These are phyloP conservation scores for Posidonia oceanica DNA, from an alignment of 116 monocot species.

Conservation along the genomic window DNA sequence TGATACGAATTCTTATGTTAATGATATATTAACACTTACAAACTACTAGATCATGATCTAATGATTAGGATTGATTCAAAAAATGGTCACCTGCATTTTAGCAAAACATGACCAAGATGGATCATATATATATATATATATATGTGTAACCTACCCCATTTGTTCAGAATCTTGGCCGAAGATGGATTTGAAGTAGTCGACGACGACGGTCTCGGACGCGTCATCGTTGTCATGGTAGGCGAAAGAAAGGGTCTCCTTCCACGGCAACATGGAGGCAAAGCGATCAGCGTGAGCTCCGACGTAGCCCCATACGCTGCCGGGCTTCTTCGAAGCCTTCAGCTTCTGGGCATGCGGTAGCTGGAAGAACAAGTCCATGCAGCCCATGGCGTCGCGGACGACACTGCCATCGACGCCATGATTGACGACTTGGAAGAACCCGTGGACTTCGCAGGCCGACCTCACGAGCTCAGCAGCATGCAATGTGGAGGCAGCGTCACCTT, in stretches of 20 bases:
- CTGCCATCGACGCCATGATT: conserved; percentile 38
- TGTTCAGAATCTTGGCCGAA: conserved; percentile 31
- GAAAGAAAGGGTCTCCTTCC: conserved; percentile 93
- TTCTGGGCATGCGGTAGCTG: conserved; percentile 32
- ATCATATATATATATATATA: neutral
- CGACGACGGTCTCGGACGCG: conserved; percentile 4
- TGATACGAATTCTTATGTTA: too few relatives aligned
- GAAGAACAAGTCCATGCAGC: conserved; percentile 56
- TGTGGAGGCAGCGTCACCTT: conserved; percentile 20
- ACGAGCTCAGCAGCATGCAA: conserved; percentile 25
- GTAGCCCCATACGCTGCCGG: conserved; percentile 70
- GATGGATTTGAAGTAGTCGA: conserved; percentile 44
- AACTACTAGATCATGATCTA: too few relatives aligned
- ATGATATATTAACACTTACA: too few relatives aligned
- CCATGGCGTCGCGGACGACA: conserved; percentile 25
- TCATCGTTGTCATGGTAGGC: conserved; percentile 12
- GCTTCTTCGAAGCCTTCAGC: conserved; percentile 33
- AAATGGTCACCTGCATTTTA: too few relatives aligned
- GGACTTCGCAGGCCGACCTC: conserved; percentile 30
- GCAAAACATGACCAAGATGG: neutral
- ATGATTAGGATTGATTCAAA: too few relatives aligned
- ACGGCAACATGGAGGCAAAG: conserved; percentile 51
- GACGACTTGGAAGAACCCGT: conserved; percentile 46
- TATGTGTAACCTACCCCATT: conserved; percentile 44
- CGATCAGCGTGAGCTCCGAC: conserved; percentile 66